Conservation (phyloP, 495 filamentous ascomycete genomes). For the Pyrenula aspistea region DNA sequence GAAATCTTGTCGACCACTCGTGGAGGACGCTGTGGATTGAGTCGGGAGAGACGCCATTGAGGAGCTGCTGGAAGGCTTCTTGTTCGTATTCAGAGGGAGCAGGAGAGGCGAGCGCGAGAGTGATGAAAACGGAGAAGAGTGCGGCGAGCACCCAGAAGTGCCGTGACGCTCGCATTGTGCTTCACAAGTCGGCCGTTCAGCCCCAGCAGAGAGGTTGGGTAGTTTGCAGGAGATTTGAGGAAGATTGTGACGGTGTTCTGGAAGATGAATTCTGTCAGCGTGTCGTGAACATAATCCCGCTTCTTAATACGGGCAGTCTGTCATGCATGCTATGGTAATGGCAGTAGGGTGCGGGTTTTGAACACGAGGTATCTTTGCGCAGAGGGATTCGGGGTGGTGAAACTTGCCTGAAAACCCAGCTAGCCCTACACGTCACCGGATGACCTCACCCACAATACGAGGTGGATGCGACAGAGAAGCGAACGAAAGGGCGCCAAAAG, state of each 20-base stretch:
- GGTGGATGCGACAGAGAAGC: not conserved
- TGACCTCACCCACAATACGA: not conserved
- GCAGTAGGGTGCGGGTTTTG: no score
- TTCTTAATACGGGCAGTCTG: not conserved
- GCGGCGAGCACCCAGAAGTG: not conserved
- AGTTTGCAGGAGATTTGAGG: not conserved
- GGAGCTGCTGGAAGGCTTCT: conserved; percentile 21
- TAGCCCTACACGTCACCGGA: not conserved
- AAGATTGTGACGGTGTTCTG: no score
- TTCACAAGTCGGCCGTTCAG: not conserved
- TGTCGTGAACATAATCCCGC: not conserved
- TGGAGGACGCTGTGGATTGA: conserved; percentile 38
- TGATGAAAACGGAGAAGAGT: not conserved
- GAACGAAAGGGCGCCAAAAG: not conserved
- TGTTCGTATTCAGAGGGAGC: not conserved
- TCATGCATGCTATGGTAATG: no score
- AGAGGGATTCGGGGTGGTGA: not conserved
- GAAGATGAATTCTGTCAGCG: no score
- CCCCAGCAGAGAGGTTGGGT: not conserved
- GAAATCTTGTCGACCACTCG: conserved; percentile 32
- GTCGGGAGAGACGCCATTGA: conserved; percentile 25
- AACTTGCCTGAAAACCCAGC: not conserved
- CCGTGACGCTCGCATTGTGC: not conserved
- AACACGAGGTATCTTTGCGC: not conserved
- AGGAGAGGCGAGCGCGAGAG: not conserved